Evolutionary conservation across 768 basidiomycete species (phyloP).

Genomic region (Xerocomellus chrysenteron): DNA sequence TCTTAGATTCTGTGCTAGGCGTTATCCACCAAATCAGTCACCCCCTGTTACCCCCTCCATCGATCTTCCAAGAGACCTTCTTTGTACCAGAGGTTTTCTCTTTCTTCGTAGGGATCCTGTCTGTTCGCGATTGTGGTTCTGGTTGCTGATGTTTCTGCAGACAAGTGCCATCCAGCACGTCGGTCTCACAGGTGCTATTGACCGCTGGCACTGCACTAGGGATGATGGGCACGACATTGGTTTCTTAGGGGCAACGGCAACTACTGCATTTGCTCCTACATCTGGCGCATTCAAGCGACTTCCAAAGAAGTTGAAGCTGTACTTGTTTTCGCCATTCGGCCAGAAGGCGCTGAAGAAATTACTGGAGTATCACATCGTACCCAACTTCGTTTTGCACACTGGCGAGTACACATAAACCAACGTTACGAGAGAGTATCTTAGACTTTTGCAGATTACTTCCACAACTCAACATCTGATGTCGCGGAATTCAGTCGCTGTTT

Average conservation of each 20-base stretch:
- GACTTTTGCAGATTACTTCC: conserved; percentile 9
- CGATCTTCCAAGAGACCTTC: conserved; percentile 15
- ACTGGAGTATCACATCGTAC: conserved; percentile 14
- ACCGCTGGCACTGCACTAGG: not conserved
- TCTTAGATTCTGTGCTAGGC: not conserved
- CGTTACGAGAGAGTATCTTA: not conserved
- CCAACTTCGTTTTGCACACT: conserved; percentile 2
- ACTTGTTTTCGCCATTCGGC: conserved; percentile 15
- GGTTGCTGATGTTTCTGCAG: not conserved
- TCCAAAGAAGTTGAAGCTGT: conserved; percentile 5
- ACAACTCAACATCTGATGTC: conserved; percentile 3
- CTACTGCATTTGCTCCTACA: conserved; percentile 9
- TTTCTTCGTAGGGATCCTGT: conserved; percentile 8
- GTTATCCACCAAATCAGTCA: conserved; percentile 15
- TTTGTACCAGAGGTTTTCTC: conserved; percentile 7
- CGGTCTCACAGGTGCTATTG: conserved; percentile 7
- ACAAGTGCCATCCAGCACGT: conserved; percentile 15
- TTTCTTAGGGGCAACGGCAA: conserved; percentile 3
- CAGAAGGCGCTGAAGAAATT: conserved; percentile 12
- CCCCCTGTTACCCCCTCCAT: conserved; percentile 11
- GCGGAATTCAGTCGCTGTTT: not conserved
- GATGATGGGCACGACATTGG: not conserved
- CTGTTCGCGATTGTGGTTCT: not conserved
- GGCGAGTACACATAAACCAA: not conserved
- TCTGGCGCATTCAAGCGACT: conserved; percentile 8